A percentile compares a stretch with the other conserved stretches of the same genome.
These are phyloP conservation scores for Kwoniella europaea DNA, from an alignment of 768 basidiomycete genomes.

Conservation along the genomic window DNA sequence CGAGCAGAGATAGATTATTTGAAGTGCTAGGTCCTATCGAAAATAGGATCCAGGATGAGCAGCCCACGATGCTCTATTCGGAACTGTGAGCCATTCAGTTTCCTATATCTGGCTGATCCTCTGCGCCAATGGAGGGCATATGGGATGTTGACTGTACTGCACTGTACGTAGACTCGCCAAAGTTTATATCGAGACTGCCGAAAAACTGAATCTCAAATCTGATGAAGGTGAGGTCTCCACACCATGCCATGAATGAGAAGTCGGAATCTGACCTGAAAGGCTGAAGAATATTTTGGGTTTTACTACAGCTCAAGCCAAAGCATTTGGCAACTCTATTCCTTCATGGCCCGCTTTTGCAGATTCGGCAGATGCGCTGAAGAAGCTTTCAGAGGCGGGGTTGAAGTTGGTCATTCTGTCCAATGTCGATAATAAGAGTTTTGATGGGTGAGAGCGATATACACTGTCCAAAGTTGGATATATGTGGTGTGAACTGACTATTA, in stretches of 20 bases:
- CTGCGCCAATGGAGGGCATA: no score
- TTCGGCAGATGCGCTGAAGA: conserved; percentile 23
- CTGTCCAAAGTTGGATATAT: no score
- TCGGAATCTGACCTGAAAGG: no score
- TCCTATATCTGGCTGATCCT: background rate
- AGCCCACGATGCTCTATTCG: conserved; percentile 30
- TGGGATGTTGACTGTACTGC: background rate
- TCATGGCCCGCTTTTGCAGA: conserved; percentile 41
- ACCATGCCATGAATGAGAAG: no score
- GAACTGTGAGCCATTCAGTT: conserved; percentile 29
- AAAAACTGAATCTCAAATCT: conserved; percentile 18
- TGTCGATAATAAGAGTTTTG: conserved; percentile 36
- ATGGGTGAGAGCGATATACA: conserved; percentile 14
- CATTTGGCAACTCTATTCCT: conserved; percentile 27
- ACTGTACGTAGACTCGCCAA: conserved; percentile 15
- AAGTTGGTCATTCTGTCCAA: conserved; percentile 38
- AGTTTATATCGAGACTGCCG: conserved; percentile 20
- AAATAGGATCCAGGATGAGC: conserved; percentile 25
- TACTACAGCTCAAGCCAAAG: conserved; percentile 18
- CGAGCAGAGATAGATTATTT: conserved; percentile 23
- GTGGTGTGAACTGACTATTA: background rate
- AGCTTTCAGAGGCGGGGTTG: conserved; percentile 28
- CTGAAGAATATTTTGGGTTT: no score
- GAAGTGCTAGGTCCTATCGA: conserved; percentile 22
- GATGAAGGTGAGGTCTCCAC: conserved; percentile 23